phyloP scores from a whole-genome alignment of 2,329 filamentous ascomycete species.

The Dendrostoma leiphaemia region DNA sequence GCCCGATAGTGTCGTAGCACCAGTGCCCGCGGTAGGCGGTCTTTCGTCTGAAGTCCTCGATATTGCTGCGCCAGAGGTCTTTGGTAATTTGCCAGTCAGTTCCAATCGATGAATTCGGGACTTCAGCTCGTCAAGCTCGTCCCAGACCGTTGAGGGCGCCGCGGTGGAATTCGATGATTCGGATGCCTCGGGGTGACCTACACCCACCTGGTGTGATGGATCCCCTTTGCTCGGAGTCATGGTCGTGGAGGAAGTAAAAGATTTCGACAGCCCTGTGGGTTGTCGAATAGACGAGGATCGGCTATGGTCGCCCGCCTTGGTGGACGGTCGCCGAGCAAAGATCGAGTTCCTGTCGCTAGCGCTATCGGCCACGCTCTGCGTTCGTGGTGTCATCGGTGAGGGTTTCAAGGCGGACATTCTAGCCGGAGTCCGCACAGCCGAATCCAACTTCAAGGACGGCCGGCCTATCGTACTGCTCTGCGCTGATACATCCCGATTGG shows the following conservation, averaged over 20 bases:
- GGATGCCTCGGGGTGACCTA: constrained; percentile 61
- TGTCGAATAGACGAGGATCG: constrained; percentile 11
- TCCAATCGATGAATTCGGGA: constrained; percentile 89
- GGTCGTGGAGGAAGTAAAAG: constrained; percentile 57
- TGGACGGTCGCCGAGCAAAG: constrained; percentile 27
- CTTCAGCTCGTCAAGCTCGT: constrained; percentile 93
- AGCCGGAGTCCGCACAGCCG: constrained; percentile 30
- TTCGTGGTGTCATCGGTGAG: constrained; percentile 49
- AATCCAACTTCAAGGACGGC: constrained; percentile 33
- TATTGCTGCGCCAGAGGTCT: constrained; percentile 78
- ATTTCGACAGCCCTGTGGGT: constrained; percentile 34
- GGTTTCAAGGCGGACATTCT: constrained; percentile 32
- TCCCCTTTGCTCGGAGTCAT: constrained; percentile 48
- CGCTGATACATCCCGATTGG: constrained; percentile 42
- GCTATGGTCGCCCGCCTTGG: constrained; percentile 15
- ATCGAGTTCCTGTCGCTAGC: constrained; percentile 27
- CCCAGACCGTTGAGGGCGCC: constrained; percentile 92
- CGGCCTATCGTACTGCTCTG: constrained; percentile 43
- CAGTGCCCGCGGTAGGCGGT: constrained; percentile 87
- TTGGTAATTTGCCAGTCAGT: constrained; percentile 80
- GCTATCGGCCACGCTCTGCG: constrained; percentile 46
- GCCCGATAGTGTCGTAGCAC: constrained; percentile 83
- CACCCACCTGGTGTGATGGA: constrained; percentile 30
- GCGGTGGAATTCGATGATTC: constrained; percentile 87
- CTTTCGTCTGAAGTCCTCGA: constrained; percentile 74